Base-by-base conservation (phyloP, 441 rosid species). In the Brassica hybrid region DNA sequence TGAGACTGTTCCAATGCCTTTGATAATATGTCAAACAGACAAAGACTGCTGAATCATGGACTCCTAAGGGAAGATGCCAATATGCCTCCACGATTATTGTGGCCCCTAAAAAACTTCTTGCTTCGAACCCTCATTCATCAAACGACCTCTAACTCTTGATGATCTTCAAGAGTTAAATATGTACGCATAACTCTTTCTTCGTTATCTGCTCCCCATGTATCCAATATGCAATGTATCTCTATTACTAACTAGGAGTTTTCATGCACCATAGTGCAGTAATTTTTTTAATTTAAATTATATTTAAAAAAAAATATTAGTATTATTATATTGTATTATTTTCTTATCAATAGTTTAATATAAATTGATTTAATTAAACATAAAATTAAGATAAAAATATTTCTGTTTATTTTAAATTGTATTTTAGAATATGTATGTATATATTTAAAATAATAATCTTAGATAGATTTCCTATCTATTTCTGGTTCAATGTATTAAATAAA, bases 11-110 rank as follows among this genome's bases (percentile, higher is more conserved):
- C 65, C 74, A 14, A 45, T 45, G 52, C 52, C 52, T 45, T 45
- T 45, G 59, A 79, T 52, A 45, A 73, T 78, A 73, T 78, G 81
- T 73, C 0, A 61, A 23, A 73, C 70, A 1, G 69, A 78, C 34
- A 3, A 11, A 73, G 78, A 78, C n/a, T 78, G 78, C 25, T 50
- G 2, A 66, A 57, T 1, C 59, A 50, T 67, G 74, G 69, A 3
- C n/a, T 78, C 18, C 68, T 66, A 70, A 21, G 69, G 73, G 6
- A 43, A 65, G 17, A 66, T 48, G 63, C 81, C 77, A 5, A 14
- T 66, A 32, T 78, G 81, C 12, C 60, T 65, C 32, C 50, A 72
- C 0, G 68, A 72, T 1, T 14, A 34, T 17, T 78, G 81, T 50
- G 36, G 59, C 11, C 3, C 58, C 70, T 21, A 66, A 13, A 66